Evolutionary conservation across 2,329 filamentous ascomycete genomes (phyloP), one percentile per base, ranked within the genome.

Genomic region (Scleromitrula shiraiana): DNA sequence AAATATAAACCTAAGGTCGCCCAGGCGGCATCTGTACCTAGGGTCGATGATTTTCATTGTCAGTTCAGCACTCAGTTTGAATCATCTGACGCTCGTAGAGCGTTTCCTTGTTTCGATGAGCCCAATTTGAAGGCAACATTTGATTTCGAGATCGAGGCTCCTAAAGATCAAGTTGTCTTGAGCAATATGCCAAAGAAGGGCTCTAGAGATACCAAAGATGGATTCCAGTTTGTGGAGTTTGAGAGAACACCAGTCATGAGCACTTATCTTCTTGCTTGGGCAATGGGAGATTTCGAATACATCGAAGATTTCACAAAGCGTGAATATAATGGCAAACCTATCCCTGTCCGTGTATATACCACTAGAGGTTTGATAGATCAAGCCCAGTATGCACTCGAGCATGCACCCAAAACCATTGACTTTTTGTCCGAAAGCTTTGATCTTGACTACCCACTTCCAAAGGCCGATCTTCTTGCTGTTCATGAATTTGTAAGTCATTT

Each of bases 51-150:
- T 59, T 78, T 74, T 63, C 77, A 80, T 65, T 77, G 78, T 64
- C 90, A 91, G 86, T 74, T 95, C 67, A 95, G 88, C 72, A 98
- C 93, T 41, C 93, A 98, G 66, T 98, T 98, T 64, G 93, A 98
- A 73, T 85, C 90, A 38, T 95, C 89, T 62, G 93, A 98, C 69
- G 93, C 93, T 53, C 84, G 93, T 56, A 78, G 90, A 57, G 91
- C 93, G 7, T 96, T 98, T 70, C 93, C 93, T 40, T 98, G 93
- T 71, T 97, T 97, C 63, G 93, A 98, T 64, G 93, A 98, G 71
- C 93, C 93, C 35, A 95, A 95, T 62, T 77, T 97, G 55, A 98
- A 98, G 71, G 88, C 93, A 9, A 91, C 89, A 2, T 97, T 96
- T 63, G 90, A 96, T 66, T 86, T 98, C 51, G 78, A 89, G 61